Evolutionary conservation across 179 eudicot species (phyloP).

Genomic region (Dionaea muscipula): DNA sequence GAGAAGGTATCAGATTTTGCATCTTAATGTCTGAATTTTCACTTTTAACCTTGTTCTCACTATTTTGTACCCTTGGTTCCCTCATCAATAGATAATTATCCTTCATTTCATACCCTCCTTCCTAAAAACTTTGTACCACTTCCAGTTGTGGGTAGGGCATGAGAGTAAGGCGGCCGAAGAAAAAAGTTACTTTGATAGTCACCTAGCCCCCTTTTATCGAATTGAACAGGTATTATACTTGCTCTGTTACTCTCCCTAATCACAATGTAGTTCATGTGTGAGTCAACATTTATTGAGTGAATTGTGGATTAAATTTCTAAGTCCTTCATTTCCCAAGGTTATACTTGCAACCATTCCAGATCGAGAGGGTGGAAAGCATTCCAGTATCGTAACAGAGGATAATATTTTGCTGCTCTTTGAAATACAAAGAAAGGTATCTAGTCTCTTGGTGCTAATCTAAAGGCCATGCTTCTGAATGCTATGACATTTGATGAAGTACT

Average conservation of each 20-base stretch:
- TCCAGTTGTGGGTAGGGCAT: constrained; percentile 93
- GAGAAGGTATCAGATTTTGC: constrained; percentile 50
- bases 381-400: constrained; percentile 72
- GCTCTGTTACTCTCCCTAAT: too few relatives aligned
- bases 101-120: too few relatives aligned
- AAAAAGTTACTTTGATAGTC: constrained; percentile 76
- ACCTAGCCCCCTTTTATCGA: constrained; percentile 91
- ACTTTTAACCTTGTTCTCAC: background rate
- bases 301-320: background rate
- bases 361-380: constrained; percentile 35
- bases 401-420: constrained; percentile 81
- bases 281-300: background rate
- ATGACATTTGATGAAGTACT: background rate
- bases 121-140: constrained; percentile 10
- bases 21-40: too few relatives aligned
- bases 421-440: constrained; percentile 72
- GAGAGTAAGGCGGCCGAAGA: constrained; percentile 92
- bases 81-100: background rate
- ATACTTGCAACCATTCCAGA: constrained; percentile 64
- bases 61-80: background rate
- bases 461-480: background rate
- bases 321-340: constrained; percentile 41
- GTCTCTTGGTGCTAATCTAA: background rate
- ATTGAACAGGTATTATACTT: constrained; percentile 67
- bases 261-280: too few relatives aligned